Evolutionary conservation across 192 early-diverging fungal species (phyloP), one percentile per base, ranked within the genome.

Genomic region (Entomortierella beljakovae): DNA sequence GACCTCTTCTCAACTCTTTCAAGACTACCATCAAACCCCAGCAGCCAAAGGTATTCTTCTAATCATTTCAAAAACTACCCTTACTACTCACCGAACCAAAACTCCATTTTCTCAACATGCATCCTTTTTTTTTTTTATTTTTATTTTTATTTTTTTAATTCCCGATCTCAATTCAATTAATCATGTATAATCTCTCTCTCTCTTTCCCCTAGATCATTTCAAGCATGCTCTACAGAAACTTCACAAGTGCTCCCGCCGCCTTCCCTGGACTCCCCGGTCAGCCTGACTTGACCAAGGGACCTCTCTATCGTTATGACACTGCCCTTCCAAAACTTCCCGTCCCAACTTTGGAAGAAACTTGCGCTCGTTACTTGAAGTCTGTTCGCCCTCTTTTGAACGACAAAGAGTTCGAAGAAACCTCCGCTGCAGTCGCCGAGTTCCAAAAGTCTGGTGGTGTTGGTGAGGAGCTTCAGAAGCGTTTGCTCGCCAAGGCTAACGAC

Each of bases 321-420:
- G 87, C 88, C 63, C 84, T 99, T 54, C 95, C 96, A 51, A 92
- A 91, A 66, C 88, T 99, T 51, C 96, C 96, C 3, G 96, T 99
- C 49, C 96, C 98, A 32, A 75, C 87, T 15, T 85, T 99, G 38
- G 73, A 86, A 26, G 92, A 94, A 60, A 99, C 98, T 3, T 83
- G 91, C 64, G 89, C 87, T 31, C 92, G 90, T 71, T 99, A 99
- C 76, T 86, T 98, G 51, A 80, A 86, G 65, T 88, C 90, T 2
- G 83, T 99, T 32, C 85, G 89, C 58, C 93, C 96, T 25, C 82
- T 95, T 29, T 70, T 92, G 54, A 87, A 82, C 38, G 87, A 88
- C 33, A 87, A 85, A 42, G 93, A 95, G 49, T 94, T 89, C 65
- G 89, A 86, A 55, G 69, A 85, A 38, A 94, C 94, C 23, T 81